Evolutionary conservation across 805 yeast species (phyloP).

Genomic region (Saccharomycopsis lassenensis): DNA sequence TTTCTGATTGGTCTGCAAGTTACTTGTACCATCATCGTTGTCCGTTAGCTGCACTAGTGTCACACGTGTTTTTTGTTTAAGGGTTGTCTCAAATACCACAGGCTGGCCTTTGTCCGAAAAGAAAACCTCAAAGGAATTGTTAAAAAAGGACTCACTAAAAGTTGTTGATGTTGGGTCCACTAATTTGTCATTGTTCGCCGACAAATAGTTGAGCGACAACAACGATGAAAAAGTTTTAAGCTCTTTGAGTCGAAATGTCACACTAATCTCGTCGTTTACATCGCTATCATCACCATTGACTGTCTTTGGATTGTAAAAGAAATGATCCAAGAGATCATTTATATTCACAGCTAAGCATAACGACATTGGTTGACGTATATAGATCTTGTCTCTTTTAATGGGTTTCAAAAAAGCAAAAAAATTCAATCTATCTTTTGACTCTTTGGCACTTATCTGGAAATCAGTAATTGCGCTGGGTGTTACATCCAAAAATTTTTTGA

Average conservation of each 20-base stretch:
- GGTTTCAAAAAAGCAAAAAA: slow-evolving; percentile 16
- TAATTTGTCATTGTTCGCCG: slow-evolving; percentile 2
- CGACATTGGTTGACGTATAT: slow-evolving; percentile 18
- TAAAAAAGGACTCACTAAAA: background rate
- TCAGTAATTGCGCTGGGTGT: slow-evolving; percentile 13
- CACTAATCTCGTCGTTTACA: background rate
- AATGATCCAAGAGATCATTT: slow-evolving; percentile 11
- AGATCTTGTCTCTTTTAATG: slow-evolving; percentile 15
- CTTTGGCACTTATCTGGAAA: slow-evolving; percentile 15
- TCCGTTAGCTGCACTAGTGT: slow-evolving; percentile 13
- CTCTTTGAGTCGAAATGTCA: slow-evolving; percentile 14
- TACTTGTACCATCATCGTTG: slow-evolving; percentile 2
- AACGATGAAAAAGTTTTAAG: slow-evolving; percentile 9
- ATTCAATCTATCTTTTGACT: slow-evolving; percentile 5
- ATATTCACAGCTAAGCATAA: slow-evolving; percentile 12
- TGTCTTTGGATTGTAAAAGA: slow-evolving; percentile 1
- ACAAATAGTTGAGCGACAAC: background rate
- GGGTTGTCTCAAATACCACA: slow-evolving; percentile 10
- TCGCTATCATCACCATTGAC: background rate
- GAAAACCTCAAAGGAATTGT: slow-evolving; percentile 10
- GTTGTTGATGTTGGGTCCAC: background rate
- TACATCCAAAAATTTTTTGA: slow-evolving; percentile 15
- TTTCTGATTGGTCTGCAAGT: background rate
- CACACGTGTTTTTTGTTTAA: slow-evolving; percentile 6
- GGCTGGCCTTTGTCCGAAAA: slow-evolving; percentile 13